Evolutionary conservation across 208 protist species (phyloP), one percentile per base, ranked within the genome.

Genomic region (Blechomonas ayalai): DNA sequence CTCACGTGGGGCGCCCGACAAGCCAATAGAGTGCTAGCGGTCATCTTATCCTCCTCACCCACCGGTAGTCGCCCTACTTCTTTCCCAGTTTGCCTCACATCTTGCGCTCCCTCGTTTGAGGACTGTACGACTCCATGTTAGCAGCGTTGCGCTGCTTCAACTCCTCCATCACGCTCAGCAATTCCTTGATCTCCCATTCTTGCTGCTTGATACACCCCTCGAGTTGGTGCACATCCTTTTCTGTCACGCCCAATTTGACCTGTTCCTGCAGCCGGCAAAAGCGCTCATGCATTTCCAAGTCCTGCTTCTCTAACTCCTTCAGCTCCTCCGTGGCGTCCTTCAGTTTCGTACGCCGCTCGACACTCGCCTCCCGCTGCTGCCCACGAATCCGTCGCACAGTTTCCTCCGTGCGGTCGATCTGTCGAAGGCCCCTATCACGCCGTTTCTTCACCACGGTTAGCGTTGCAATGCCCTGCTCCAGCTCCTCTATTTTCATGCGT

Each of bases 241-340:
- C 72, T 18, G 63, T 65, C 15, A 82, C 63, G 25, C 61, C 70
- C n/a, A 75, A 37, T 44, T 79, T 66, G 1, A 78, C 24, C 57
- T 77, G 66, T 18, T 69, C 62, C 44, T 85, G 73, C 42, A 90
- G 40, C 10, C 40, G 34, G 3, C 67, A 67, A 26, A 50, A 77
- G 32, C 72, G 73, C 33, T 78, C 51, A 49, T 85, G 84, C 19
- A 67, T 45, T 29, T 83, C 64, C 20, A 73, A 51, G 59, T 89
- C 75, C 32, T 58, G 46, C 42, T 61, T 73, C 45, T 78, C 57
- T 4, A 74, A 12, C 2, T 13, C 44, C 6, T 71, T 62, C 34
- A 86, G 59, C 33, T 78, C 50, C 22, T 80, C 77, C 41, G 39
- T 67, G 1, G 85, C 62, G 19, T 51, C 23, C 36, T 67, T 68